These are phyloP conservation scores for Venturia pyrina DNA, from an alignment of 2,329 filamentous ascomycete genomes.

Conservation along the genomic window DNA sequence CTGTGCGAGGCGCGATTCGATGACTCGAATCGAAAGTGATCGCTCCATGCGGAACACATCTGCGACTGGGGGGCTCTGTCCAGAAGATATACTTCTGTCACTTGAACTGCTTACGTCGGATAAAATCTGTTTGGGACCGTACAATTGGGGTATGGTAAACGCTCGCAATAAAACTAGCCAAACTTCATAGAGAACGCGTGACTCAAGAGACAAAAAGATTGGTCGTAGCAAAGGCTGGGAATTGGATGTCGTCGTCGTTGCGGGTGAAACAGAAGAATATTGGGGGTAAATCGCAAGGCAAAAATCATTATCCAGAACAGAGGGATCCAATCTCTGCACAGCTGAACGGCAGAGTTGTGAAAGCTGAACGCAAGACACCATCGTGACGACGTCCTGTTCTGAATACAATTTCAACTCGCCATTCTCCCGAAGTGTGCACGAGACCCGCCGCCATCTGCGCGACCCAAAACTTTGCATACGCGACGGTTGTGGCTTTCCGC, in stretches of 20 bases:
- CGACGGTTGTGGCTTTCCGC: slow-evolving; percentile 39
- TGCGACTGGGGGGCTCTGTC: slow-evolving; percentile 19
- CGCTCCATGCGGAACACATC: slow-evolving; percentile 61
- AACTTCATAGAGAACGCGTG: slow-evolving; percentile 83
- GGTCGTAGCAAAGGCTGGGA: slow-evolving; percentile 72
- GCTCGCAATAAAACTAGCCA: slow-evolving; percentile 91
- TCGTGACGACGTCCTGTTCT: slow-evolving; percentile 66
- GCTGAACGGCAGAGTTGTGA: slow-evolving; percentile 82
- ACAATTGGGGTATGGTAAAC: slow-evolving; percentile 86
- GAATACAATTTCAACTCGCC: slow-evolving; percentile 86
- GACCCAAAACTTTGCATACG: slow-evolving; percentile 47
- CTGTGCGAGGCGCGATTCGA: slow-evolving; percentile 48
- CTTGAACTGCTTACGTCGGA: slow-evolving; percentile 21
- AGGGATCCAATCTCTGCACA: slow-evolving; percentile 80
- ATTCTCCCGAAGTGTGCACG: slow-evolving; percentile 88
- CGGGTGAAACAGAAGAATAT: slow-evolving; percentile 45
- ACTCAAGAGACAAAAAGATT: slow-evolving; percentile 80
- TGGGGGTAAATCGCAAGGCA: slow-evolving; percentile 94
- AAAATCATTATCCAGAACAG: slow-evolving; percentile 84
- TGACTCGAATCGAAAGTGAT: slow-evolving; percentile 47
- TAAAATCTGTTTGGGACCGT: slow-evolving; percentile 53
- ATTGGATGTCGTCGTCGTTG: slow-evolving; percentile 46
- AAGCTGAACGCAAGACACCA: slow-evolving; percentile 76
- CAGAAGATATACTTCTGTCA: slow-evolving; percentile 15
- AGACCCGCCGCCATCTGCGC: slow-evolving; percentile 75